These are phyloP conservation scores for Mortierella sp. DNA, from an alignment of 371 early-diverging fungal genomes.

Conservation along the genomic window DNA sequence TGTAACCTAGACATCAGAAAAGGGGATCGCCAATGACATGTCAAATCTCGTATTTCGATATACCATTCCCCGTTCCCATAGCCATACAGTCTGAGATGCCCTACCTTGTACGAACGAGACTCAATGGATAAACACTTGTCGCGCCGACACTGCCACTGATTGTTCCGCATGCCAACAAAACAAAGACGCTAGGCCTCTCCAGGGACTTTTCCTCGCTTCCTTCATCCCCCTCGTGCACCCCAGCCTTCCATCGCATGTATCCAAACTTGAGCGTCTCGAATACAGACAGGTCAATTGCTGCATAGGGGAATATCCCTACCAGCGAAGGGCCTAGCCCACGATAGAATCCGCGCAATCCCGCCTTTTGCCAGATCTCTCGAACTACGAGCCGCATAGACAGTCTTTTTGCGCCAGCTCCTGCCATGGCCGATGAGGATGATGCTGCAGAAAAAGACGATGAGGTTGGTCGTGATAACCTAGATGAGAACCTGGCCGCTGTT, in stretches of 20 bases:
- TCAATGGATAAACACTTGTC: conserved; percentile 81
- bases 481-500: background rate
- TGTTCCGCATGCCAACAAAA: conserved; percentile 79
- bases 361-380: conserved; percentile 65
- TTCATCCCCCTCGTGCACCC: conserved; percentile 50
- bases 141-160: conserved; percentile 79
- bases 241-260: conserved; percentile 66
- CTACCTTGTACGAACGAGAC: conserved; percentile 82
- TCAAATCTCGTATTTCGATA: no score
- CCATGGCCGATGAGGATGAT: background rate
- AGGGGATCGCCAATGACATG: background rate
- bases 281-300: conserved; percentile 80
- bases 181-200: conserved; percentile 62
- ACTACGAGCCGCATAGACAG: conserved; percentile 57
- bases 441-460: background rate
- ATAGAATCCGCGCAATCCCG: conserved; percentile 77
- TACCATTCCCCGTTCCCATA: background rate
- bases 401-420: conserved; percentile 1
- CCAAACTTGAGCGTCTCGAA: conserved; percentile 83
- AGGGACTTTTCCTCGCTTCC: conserved; percentile 49
- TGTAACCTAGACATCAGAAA: conserved; percentile 66
- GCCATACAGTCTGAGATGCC: background rate
- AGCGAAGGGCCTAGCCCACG: conserved; percentile 76
- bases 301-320: conserved; percentile 85
- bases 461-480: conserved; percentile 8